Evolutionary conservation across 441 rosid genomes (phyloP).

Genomic region (Manihot esculenta): DNA sequence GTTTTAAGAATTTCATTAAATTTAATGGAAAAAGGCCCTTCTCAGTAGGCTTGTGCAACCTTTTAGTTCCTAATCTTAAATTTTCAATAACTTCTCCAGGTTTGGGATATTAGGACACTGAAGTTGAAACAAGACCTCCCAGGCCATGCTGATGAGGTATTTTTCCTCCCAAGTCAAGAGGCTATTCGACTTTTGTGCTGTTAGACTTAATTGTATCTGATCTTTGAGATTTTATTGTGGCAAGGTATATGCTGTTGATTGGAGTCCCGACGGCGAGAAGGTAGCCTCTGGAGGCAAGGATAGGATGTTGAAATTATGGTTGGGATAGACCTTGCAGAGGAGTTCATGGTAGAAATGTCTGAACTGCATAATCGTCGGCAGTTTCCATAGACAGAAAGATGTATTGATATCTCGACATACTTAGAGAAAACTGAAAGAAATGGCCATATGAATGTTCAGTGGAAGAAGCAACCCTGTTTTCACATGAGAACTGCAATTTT

Average conservation of each 20-base stretch:
- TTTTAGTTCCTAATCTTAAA: too few species aligned
- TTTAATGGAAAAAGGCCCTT: background rate
- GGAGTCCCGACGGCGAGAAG: conserved; percentile 99
- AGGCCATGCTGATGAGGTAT: conserved; percentile 96
- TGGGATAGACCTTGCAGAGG: conserved; percentile 47
- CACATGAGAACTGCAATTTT: background rate
- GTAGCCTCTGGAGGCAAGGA: conserved; percentile 97
- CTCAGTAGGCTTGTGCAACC: too few species aligned
- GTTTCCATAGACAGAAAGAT: background rate
- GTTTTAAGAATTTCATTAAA: background rate
- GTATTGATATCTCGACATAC: background rate
- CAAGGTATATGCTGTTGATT: conserved; percentile 89
- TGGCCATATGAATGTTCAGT: background rate
- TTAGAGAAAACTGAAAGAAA: background rate
- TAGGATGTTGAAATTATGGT: conserved; percentile 81
- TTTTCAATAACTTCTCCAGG: too few species aligned
- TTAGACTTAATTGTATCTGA: background rate
- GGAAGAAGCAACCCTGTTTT: background rate
- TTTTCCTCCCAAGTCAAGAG: background rate
- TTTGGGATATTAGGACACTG: conserved; percentile 82
- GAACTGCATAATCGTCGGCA: background rate
- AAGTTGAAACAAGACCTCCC: conserved; percentile 94
- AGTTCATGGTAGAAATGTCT: background rate
- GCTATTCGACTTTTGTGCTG: background rate
- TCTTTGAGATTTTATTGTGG: background rate